Percentiles rank a stretch among this genome's conserved stretches.
Evolutionary conservation across 139 green algal species (phyloP).

Genomic region (Chlorella sp.): DNA sequence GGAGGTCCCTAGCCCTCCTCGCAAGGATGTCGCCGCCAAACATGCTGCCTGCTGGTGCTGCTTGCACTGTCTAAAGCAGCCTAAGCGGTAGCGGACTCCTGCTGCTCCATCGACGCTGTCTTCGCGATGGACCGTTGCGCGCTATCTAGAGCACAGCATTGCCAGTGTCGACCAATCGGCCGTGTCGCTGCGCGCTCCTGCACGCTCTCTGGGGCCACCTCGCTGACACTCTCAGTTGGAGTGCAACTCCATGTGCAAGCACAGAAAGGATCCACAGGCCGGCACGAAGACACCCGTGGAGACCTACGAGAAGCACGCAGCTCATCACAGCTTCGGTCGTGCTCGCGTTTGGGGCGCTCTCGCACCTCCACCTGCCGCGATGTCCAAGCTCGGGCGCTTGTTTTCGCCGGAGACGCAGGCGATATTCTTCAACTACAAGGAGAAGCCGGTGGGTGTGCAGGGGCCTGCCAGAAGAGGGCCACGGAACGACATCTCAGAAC

Average conservation of each 20-base stretch:
- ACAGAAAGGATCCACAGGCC: not conserved
- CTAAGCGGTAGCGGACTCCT: too few relatives aligned
- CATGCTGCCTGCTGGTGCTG: not conserved
- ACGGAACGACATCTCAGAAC: too few relatives aligned
- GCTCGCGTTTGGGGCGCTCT: not conserved
- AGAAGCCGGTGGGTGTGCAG: constrained; percentile 44
- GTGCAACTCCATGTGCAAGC: not conserved
- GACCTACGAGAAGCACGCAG: not conserved
- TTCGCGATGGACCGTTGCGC: too few relatives aligned
- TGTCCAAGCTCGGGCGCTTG: constrained; percentile 48
- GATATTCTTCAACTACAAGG: constrained; percentile 92
- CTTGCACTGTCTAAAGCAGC: too few relatives aligned
- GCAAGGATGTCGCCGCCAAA: not conserved
- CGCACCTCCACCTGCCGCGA: not conserved
- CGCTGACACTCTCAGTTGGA: too few relatives aligned
- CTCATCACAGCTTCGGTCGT: not conserved
- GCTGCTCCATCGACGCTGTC: too few relatives aligned
- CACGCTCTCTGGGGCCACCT: too few relatives aligned
- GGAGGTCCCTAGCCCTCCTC: not conserved
- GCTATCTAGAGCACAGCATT: too few relatives aligned
- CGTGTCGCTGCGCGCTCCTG: too few relatives aligned
- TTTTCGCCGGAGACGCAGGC: constrained; percentile 76
- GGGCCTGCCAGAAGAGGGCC: too few relatives aligned
- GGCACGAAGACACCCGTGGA: not conserved
- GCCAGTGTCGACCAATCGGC: too few relatives aligned